Conservation (phyloP, 345 rosid species). For the Cardamine chenopodiifolia region DNA sequence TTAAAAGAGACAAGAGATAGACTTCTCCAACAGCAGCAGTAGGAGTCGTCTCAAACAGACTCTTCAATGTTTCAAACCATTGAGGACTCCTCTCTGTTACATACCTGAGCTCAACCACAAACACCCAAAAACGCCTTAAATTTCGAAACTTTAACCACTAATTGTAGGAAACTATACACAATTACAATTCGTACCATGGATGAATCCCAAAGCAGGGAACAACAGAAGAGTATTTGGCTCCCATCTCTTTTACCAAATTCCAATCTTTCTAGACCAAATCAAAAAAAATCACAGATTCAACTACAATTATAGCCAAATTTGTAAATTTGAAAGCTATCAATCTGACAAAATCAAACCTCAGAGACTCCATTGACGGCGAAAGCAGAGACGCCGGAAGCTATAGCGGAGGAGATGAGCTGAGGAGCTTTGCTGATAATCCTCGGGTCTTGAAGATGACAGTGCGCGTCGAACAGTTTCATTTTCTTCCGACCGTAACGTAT, state of each 20-base stretch:
- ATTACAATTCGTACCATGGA: slow-evolving; percentile 61
- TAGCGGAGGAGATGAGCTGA: slow-evolving; percentile 60
- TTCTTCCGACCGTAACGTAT: not conserved
- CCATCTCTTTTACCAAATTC: slow-evolving; percentile 78
- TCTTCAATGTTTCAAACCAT: slow-evolving; percentile 75
- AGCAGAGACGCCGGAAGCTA: slow-evolving; percentile 57
- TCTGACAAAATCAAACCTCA: slow-evolving; percentile 48
- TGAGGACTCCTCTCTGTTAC: slow-evolving; percentile 67
- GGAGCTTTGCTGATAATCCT: slow-evolving; percentile 64
- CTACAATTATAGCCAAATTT: not conserved
- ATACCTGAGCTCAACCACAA: slow-evolving; percentile 49
- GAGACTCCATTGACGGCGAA: slow-evolving; percentile 89
- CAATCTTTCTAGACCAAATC: slow-evolving; percentile 66
- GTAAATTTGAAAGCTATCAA: slow-evolving; percentile 9
- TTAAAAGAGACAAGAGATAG: slow-evolving; percentile 4
- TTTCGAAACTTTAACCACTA: slow-evolving; percentile 5
- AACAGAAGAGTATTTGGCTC: slow-evolving; percentile 60
- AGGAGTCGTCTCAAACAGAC: slow-evolving; percentile 67
- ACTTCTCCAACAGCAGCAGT: slow-evolving; percentile 96
- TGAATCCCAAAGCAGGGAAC: slow-evolving; percentile 93
- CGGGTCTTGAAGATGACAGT: slow-evolving; percentile 99
- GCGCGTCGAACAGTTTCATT: slow-evolving; percentile 84
- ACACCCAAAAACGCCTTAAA: not conserved
- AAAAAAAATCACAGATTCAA: slow-evolving; percentile 6
- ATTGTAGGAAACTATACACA: not conserved